Evolutionary conservation across 1,284 basidiomycete species (phyloP), one percentile per base, ranked within the genome.

Genomic region (Pyrrhoderma noxium): DNA sequence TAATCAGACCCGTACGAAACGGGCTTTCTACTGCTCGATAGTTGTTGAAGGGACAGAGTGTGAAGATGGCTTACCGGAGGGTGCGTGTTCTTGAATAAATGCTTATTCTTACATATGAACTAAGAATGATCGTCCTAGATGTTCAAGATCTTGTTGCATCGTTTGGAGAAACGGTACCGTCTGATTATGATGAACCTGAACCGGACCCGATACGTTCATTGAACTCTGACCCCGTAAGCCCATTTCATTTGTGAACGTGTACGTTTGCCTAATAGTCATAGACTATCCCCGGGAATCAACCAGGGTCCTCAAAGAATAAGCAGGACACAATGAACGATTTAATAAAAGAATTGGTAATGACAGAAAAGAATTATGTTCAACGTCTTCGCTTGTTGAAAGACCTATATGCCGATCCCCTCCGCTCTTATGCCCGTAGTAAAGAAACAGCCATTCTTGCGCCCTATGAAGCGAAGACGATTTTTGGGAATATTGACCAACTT

Each of bases 381-480:
- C 79, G 85, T 19, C 74, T 92, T 11, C 77, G 75, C 57, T 80
- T 78, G 34, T 77, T 92, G 59, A 89, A 90, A 67, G 66, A 74
- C 25, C 80, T 86, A 56, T 98, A 97, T 64, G 93, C 93, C 36
- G 87, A 93, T 64, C 93, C 93, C 2, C 73, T 98, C 19, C 82
- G 93, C 19, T 79, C 79, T 49, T 95, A 93, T 63, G 83, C 95
- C 23, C 78, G 80, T 54, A 83, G 78, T 64, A 89, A 89, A 61
- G 86, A 87, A 57, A 92, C 88, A 0, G 81, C 85, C 40, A 92
- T 97, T 59, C 79, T 98, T 45, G 85, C 89, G 2, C 70, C 82
- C 16, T 96, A 95, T 65, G 89, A 96, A 62, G 91, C 94, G 19
- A 95, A 93, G 60, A 86, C 82, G 0, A 74, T 98, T 23, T 98